Base-by-base conservation (phyloP, 768 basidiomycete genomes). In the Pholiota microspora region DNA sequence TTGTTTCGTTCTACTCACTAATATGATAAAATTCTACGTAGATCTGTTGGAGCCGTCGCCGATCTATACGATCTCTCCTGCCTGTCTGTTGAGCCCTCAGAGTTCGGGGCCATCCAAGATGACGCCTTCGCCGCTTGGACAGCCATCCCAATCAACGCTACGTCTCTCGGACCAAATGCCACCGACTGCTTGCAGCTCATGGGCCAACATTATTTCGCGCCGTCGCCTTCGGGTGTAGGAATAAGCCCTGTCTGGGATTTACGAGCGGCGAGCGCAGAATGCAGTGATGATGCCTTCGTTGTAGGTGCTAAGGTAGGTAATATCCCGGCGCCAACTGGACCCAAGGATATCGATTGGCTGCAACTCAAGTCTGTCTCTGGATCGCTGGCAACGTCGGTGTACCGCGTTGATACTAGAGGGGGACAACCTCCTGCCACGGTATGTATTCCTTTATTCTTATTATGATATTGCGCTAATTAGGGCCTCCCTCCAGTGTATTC, bases 161-260 rank as follows among this genome's bases (percentile, higher is more conserved):
- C 50, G 9, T 49, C 51, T 1, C 51, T 59, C 15, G 49, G 55
- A 12, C 25, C 46, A n/a, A 61, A 62, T 6, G 49, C 52, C 13
- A 49, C 52, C 40, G 51, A 50, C 16, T 53, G 51, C 40, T 18
- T 58, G 53, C 53, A 49, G 3, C 50, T 53, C 15, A 28, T 59
- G 61, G 78, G 78, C 12, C 74, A 81, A 55, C 84, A 88, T 59
- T 85, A 78, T 72, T 88, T 84, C 65, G 71, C 82, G 31, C 64
- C 71, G 0, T 79, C 79, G 64, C 70, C 77, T 4, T 67, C 73
- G 4, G 77, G 74, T 4, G 64, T 65, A 2, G 78, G 77, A 13
- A 29, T 71, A 25, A 69, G 71, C 52, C 82, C 85, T 1, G 74
- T 78, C 59, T 82, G 83, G 77, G 85, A 86, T 65, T 81, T 82